Evolutionary conservation across 2,329 filamentous ascomycete species (phyloP).

Genomic region (Aureobasidium sp.): DNA sequence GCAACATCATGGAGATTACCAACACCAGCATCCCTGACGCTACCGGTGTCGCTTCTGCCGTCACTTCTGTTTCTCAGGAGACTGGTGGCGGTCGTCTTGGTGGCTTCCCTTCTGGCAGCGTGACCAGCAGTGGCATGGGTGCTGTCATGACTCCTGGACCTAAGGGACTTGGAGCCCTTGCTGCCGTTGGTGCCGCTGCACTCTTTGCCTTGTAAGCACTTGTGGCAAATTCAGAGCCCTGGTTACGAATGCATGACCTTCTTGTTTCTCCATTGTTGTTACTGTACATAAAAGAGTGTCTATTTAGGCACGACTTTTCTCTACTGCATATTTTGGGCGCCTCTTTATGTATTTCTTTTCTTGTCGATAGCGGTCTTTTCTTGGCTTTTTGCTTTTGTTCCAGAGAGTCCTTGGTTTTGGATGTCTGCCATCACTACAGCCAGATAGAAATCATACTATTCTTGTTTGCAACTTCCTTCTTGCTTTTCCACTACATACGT

Average conservation of each 20-base stretch:
- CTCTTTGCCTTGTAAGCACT: conserved; percentile 22
- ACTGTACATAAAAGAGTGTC: neutral
- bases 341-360: neutral
- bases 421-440: neutral
- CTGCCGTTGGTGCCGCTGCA: conserved; percentile 24
- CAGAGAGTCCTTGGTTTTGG: neutral
- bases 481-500: too few relatives aligned
- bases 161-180: conserved; percentile 23
- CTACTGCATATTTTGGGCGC: neutral
- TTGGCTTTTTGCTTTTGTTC: neutral
- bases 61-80: conserved; percentile 40
- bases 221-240: neutral
- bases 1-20: conserved; percentile 49
- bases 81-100: conserved; percentile 39
- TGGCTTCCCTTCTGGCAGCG: conserved; percentile 12
- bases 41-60: conserved; percentile 43
- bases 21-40: conserved; percentile 47
- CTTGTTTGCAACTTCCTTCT: neutral
- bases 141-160: conserved; percentile 23
- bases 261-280: neutral
- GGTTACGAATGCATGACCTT: conserved; percentile 4
- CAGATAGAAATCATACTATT: neutral
- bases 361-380: neutral
- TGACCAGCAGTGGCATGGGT: conserved; percentile 10
- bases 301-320: neutral